Conservation (phyloP, 1,284 basidiomycete species). For the Pascua guehoae region DNA sequence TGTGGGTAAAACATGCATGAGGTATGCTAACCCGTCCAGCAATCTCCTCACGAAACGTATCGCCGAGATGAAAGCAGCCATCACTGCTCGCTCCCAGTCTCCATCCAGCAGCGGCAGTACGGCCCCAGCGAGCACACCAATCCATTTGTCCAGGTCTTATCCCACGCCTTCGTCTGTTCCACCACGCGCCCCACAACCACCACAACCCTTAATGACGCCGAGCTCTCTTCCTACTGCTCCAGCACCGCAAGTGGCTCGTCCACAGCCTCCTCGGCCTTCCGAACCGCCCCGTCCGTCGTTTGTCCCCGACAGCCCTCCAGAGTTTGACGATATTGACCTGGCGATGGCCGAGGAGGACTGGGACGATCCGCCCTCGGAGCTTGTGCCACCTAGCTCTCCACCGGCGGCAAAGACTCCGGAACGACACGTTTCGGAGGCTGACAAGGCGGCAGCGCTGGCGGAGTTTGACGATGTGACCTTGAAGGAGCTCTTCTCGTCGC, state of each 20-base stretch:
- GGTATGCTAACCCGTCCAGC: constrained; percentile 13
- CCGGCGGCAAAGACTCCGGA: not conserved
- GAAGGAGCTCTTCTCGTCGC: constrained; percentile 31
- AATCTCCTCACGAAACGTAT: constrained; percentile 30
- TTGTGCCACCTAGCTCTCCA: constrained; percentile 28
- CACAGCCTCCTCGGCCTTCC: constrained; percentile 7
- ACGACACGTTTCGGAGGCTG: not conserved
- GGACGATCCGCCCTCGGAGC: constrained; percentile 11
- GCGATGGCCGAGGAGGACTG: constrained; percentile 26
- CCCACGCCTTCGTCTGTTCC: not conserved
- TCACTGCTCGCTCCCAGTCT: constrained; percentile 19
- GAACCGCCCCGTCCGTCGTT: not conserved
- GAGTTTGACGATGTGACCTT: constrained; percentile 26
- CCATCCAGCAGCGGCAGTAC: constrained; percentile 28
- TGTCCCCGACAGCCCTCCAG: constrained; percentile 16
- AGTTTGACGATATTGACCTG: constrained; percentile 26
- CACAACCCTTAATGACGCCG: not conserved
- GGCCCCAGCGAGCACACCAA: not conserved
- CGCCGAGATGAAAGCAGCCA: constrained; percentile 33
- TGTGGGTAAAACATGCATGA: constrained; percentile 26
- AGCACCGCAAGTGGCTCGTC: not conserved
- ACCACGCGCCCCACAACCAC: not conserved
- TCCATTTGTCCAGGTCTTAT: not conserved
- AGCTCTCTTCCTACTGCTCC: not conserved
- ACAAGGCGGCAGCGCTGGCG: constrained; percentile 15